Evolutionary conservation across 2,329 filamentous ascomycete genomes (phyloP).

Genomic region (Botrytis deweyae): DNA sequence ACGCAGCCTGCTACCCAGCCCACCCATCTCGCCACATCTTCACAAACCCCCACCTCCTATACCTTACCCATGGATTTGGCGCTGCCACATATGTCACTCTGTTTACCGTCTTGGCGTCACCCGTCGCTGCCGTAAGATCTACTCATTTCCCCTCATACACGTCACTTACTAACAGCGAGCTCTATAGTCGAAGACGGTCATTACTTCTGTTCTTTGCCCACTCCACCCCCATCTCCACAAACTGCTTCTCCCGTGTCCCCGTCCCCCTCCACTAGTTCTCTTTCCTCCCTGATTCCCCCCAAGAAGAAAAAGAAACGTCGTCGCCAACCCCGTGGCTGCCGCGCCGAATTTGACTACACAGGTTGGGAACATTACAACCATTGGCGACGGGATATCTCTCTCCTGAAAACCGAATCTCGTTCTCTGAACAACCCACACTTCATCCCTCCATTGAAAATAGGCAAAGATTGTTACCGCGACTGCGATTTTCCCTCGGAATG

Average conservation of each 20-base stretch:
- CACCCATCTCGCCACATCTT: slow-evolving; percentile 11
- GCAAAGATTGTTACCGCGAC: slow-evolving; percentile 19
- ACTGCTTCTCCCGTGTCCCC: not conserved
- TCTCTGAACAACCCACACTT: not conserved
- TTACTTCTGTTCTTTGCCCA: slow-evolving; percentile 27
- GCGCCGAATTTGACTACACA: slow-evolving; percentile 25
- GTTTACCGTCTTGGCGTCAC: slow-evolving; percentile 40
- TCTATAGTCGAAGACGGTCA: slow-evolving; percentile 30
- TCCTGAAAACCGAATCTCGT: slow-evolving; percentile 10
- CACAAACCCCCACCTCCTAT: slow-evolving; percentile 32
- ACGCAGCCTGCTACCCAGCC: slow-evolving; percentile 17
- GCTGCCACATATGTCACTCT: slow-evolving; percentile 38
- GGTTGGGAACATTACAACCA: slow-evolving; percentile 23
- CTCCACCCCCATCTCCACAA: slow-evolving; percentile 16
- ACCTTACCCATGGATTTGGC: slow-evolving; percentile 41
- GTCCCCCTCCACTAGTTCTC: not conserved
- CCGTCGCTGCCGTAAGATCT: slow-evolving; percentile 36
- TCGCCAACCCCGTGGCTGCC: slow-evolving; percentile 16
- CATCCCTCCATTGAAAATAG: slow-evolving; percentile 2
- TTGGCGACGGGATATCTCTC: slow-evolving; percentile 13
- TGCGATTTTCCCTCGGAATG: slow-evolving; percentile 22
- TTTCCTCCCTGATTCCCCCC: not conserved
- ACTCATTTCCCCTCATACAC: not conserved
- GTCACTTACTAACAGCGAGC: not conserved
- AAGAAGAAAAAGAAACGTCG: slow-evolving; percentile 17